Evolutionary conservation across 768 basidiomycete species (phyloP).

Genomic region (Favolaschia claudopus): DNA sequence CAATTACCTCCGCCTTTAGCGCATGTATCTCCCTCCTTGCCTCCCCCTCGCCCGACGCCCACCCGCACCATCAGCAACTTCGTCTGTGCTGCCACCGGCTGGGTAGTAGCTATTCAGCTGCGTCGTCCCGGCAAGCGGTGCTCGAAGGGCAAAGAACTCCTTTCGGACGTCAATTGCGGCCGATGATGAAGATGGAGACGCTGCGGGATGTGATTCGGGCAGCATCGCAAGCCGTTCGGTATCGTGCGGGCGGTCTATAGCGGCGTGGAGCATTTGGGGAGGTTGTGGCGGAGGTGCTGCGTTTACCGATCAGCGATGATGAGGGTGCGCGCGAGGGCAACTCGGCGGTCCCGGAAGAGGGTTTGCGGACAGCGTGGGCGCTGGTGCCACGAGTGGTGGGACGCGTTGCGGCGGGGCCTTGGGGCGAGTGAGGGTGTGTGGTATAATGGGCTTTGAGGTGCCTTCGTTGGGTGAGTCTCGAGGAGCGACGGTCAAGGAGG

Average conservation of each 20-base stretch:
- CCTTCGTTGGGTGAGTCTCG: not conserved
- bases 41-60: slow-evolving; percentile 66
- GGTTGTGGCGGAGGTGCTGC: slow-evolving; percentile 19
- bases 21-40: slow-evolving; percentile 71
- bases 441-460: slow-evolving; percentile 1
- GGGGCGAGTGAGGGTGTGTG: slow-evolving; percentile 15
- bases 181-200: not conserved
- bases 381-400: slow-evolving; percentile 23
- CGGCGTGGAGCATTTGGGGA: slow-evolving; percentile 20
- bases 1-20: slow-evolving; percentile 61
- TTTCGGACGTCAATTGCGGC: not conserved
- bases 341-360: slow-evolving; percentile 12
- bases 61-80: slow-evolving; percentile 41
- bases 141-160: slow-evolving; percentile 14
- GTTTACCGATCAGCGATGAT: not conserved
- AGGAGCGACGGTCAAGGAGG: no score
- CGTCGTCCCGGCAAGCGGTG: slow-evolving; percentile 5
- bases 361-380: slow-evolving; percentile 20
- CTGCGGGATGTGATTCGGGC: slow-evolving; percentile 2
- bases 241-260: slow-evolving; percentile 20
- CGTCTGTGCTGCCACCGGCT: slow-evolving; percentile 1
- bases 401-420: slow-evolving; percentile 19
- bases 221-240: slow-evolving; percentile 9
- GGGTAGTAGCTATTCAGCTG: slow-evolving; percentile 9
- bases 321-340: slow-evolving; percentile 18